These are phyloP conservation scores for Pichia ethanolica DNA, from an alignment of 805 yeast genomes.

Conservation along the genomic window DNA sequence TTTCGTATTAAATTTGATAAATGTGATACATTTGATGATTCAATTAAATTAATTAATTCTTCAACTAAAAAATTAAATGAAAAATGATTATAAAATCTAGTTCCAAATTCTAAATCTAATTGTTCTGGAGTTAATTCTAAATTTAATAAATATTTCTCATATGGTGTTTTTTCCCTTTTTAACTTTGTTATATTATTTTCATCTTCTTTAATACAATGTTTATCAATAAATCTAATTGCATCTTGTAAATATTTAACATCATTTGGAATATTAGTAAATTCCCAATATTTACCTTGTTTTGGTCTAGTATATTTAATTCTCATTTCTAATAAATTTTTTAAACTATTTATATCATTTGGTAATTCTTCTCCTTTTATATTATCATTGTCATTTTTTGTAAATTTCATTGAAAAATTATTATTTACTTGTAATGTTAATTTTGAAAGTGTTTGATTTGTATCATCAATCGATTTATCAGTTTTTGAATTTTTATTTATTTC, in stretches of 20 bases:
- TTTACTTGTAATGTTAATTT: background rate
- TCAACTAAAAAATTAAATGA: constrained; percentile 2
- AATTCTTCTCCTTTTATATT: background rate
- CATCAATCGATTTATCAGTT: background rate
- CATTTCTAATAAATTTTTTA: constrained; percentile 1
- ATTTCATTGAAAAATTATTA: background rate
- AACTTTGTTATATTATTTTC: background rate
- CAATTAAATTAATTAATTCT: constrained; percentile 1
- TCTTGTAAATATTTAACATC: constrained; percentile 2
- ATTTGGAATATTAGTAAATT: constrained; percentile 5
- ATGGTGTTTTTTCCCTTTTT: background rate
- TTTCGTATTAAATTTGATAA: background rate
- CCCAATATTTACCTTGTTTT: constrained; percentile 10
- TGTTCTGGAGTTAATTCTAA: constrained; percentile 2
- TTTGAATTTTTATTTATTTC: background rate
- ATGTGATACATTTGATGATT: background rate
- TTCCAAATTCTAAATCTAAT: constrained; percentile 4
- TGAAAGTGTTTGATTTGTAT: background rate
- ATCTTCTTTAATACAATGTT: background rate
- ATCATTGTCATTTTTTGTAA: background rate
- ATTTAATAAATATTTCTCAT: constrained; percentile 1
- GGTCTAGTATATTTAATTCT: constrained; percentile 9
- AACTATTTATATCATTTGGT: constrained; percentile 2
- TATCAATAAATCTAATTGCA: constrained; percentile 7
- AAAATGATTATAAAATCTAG: constrained; percentile 5